A percentile compares a stretch with the other conserved stretches of the same genome.
Conservation (phyloP, 495 filamentous ascomycete genomes). For the Tuber magnatum region DNA sequence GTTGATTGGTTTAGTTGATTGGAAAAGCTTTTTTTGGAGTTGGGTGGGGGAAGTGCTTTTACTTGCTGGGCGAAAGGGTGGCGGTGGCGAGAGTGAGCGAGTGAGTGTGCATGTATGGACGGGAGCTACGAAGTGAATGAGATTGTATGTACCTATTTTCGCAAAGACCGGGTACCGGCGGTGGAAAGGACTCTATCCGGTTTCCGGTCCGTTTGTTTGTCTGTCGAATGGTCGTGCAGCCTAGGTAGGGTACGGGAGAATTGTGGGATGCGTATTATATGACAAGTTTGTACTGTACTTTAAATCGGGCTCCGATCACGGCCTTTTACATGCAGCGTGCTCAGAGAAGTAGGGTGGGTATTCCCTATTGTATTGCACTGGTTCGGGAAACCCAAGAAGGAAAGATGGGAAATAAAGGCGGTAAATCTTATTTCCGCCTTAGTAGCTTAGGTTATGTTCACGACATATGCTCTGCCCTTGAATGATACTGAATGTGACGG, state of each 20-base stretch:
- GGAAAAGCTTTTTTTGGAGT: neutral
- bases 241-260: neutral
- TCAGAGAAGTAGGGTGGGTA: neutral
- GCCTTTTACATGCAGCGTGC: neutral
- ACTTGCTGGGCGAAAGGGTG: neutral
- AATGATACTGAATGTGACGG: neutral
- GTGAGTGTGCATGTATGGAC: neutral
- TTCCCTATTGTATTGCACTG: neutral
- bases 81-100: neutral
- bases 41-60: neutral
- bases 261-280: neutral
- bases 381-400: neutral
- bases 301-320: neutral
- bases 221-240: neutral
- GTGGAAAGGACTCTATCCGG: neutral
- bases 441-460: neutral
- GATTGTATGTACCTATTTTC: neutral
- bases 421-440: neutral
- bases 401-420: neutral
- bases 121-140: neutral
- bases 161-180: neutral
- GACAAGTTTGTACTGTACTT: neutral
- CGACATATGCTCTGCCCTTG: neutral
- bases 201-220: neutral
- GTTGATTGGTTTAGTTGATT: neutral